A percentile compares a stretch with the other conserved stretches of the same genome.
Evolutionary conservation across 2,329 filamentous ascomycete species (phyloP).

Genomic region (Pseudogymnoascus sp.): DNA sequence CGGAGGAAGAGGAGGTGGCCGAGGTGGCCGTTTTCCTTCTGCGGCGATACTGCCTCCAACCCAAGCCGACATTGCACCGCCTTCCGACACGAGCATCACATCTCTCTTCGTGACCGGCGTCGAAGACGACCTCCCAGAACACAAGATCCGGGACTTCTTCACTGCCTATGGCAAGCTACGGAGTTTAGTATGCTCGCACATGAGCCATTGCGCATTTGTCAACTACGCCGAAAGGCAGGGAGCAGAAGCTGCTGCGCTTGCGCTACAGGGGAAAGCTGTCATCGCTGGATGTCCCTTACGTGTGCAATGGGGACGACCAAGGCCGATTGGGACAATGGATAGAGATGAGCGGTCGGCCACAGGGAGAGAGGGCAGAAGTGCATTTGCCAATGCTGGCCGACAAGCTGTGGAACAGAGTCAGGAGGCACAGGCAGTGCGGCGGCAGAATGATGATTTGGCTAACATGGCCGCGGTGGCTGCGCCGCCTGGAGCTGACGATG

Average conservation of each 20-base stretch:
- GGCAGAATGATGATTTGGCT: conserved; percentile 22
- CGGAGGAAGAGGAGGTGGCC: conserved; percentile 32
- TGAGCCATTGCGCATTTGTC: conserved; percentile 93
- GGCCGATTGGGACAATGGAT: conserved; percentile 85
- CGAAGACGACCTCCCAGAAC: conserved; percentile 91
- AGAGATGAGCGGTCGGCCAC: conserved; percentile 75
- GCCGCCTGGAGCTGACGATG: conserved; percentile 69
- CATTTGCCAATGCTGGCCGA: conserved; percentile 40
- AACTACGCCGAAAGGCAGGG: conserved; percentile 81
- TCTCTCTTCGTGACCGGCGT: conserved; percentile 92
- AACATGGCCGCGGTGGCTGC: conserved; percentile 49
- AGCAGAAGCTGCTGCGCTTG: conserved; percentile 76
- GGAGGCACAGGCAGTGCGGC: conserved; percentile 16
- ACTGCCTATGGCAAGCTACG: conserved; percentile 81
- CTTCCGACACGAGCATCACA: conserved; percentile 74
- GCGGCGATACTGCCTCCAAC: conserved; percentile 69
- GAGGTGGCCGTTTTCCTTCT: conserved; percentile 52
- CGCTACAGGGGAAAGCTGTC: conserved; percentile 79
- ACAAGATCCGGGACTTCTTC: conserved; percentile 86
- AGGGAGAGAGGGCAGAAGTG: conserved; percentile 65
- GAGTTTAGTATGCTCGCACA: conserved; percentile 90
- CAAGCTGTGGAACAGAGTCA: conserved; percentile 27
- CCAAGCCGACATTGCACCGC: conserved; percentile 78
- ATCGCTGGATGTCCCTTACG: conserved; percentile 85
- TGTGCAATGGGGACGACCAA: conserved; percentile 87